These are phyloP conservation scores for Hypoxylon sp. DNA, from an alignment of 2,329 filamentous ascomycete species.

Conservation along the genomic window DNA sequence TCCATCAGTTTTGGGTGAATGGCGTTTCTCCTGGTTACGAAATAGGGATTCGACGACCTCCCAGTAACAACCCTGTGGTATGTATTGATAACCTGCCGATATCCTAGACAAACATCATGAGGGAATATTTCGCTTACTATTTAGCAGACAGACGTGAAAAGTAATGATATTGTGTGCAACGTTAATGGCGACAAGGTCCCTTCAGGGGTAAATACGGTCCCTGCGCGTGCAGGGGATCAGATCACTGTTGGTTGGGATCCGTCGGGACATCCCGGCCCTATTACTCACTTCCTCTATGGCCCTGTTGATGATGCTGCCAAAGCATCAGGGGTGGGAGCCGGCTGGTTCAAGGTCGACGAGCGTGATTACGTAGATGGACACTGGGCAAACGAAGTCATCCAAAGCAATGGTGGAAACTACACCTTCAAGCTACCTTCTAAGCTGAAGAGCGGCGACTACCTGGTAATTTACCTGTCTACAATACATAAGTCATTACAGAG, in stretches of 20 bases:
- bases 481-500: not conserved
- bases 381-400: constrained; percentile 51
- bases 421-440: constrained; percentile 50
- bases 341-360: constrained; percentile 53
- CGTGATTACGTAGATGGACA: constrained; percentile 45
- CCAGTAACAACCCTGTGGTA: constrained; percentile 52
- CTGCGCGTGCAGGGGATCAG: constrained; percentile 54
- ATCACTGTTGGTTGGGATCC: constrained; percentile 58
- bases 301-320: constrained; percentile 76
- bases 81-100: not conserved
- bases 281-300: constrained; percentile 54
- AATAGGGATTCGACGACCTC: constrained; percentile 51
- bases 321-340: constrained; percentile 64
- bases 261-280: constrained; percentile 58
- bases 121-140: not conserved
- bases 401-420: constrained; percentile 44
- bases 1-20: constrained; percentile 61
- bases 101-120: not conserved
- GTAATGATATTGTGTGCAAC: constrained; percentile 51
- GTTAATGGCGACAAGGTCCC: constrained; percentile 48
- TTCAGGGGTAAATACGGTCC: constrained; percentile 52
- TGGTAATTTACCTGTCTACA: constrained; percentile 40
- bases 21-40: constrained; percentile 55
- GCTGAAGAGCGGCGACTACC: constrained; percentile 54
- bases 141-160: constrained; percentile 47